Conservation (phyloP, 345 rosid species). For the Camelina sativa region DNA sequence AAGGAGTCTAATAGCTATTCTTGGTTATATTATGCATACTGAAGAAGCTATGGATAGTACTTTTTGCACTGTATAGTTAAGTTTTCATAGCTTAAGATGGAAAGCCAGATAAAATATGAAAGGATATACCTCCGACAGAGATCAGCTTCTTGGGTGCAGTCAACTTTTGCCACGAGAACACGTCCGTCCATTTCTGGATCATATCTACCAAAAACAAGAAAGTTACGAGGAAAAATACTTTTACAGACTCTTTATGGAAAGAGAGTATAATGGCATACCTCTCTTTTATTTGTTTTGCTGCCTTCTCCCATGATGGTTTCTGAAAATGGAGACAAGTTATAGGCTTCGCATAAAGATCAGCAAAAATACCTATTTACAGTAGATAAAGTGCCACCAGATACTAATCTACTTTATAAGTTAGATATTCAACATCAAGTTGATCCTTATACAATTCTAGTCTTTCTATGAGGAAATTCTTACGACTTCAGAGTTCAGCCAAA, state of each 20-base stretch:
- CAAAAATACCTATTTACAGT: not conserved
- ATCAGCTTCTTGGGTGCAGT: constrained; percentile 80
- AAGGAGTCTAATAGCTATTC: constrained; percentile 17
- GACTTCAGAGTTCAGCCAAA: constrained; percentile 32
- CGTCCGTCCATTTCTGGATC: constrained; percentile 95
- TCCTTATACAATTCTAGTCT: constrained; percentile 10
- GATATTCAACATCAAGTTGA: constrained; percentile 18
- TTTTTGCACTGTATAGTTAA: not conserved
- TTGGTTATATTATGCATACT: constrained; percentile 2
- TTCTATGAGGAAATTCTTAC: constrained; percentile 2
- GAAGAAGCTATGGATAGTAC: constrained; percentile 12
- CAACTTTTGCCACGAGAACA: constrained; percentile 82
- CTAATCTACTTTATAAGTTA: constrained; percentile 10
- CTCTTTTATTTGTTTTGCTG: constrained; percentile 79
- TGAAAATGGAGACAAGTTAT: constrained; percentile 48
- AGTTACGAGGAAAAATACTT: constrained; percentile 22
- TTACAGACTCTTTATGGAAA: constrained; percentile 10
- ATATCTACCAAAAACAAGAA: constrained; percentile 59
- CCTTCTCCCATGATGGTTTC: constrained; percentile 99
- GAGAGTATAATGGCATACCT: constrained; percentile 52
- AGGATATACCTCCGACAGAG: constrained; percentile 82
- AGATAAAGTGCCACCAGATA: constrained; percentile 18
- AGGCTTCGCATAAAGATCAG: not conserved
- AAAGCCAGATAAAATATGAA: constrained; percentile 25
- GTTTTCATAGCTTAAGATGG: constrained; percentile 22